Evolutionary conservation across 192 early-diverging fungal genomes (phyloP).

Genomic region (Coemansia sp.): DNA sequence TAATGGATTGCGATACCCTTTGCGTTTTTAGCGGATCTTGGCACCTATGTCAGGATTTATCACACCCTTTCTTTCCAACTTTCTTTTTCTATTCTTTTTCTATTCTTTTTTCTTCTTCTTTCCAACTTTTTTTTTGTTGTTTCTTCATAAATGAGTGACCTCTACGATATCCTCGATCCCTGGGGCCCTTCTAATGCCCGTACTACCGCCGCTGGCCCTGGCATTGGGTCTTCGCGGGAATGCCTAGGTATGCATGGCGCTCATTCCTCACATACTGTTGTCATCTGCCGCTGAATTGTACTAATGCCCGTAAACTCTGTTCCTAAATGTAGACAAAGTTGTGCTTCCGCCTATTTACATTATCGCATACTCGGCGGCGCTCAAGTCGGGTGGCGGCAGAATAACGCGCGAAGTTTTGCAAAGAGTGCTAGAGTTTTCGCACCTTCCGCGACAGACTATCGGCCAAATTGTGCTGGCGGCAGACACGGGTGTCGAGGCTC

Average conservation of each 20-base stretch:
- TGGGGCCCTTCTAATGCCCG: constrained; percentile 40
- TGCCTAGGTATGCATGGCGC: constrained; percentile 41
- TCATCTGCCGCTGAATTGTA: constrained; percentile 4
- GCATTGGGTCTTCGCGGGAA: constrained; percentile 23
- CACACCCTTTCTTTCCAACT: background rate
- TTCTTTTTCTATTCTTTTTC: background rate
- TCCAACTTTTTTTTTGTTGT: background rate
- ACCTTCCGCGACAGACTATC: constrained; percentile 42
- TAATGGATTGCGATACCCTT: background rate
- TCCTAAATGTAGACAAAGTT: constrained; percentile 36
- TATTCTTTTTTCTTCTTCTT: background rate
- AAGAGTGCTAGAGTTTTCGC: constrained; percentile 27
- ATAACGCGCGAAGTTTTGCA: constrained; percentile 52
- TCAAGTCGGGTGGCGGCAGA: constrained; percentile 39
- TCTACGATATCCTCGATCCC: constrained; percentile 57
- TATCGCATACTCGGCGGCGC: constrained; percentile 39
- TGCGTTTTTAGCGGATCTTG: background rate
- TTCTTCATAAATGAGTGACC: constrained; percentile 47
- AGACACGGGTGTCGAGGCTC: constrained; percentile 26
- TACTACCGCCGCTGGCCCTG: constrained; percentile 8
- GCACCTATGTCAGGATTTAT: background rate
- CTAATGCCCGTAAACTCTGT: background rate
- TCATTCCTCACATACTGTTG: background rate
- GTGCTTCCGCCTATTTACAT: constrained; percentile 50
- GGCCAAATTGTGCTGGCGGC: constrained; percentile 46